phyloP scores from a whole-genome alignment of 192 early-diverging fungal species.

The Phycomyces blakesleeanus region DNA sequence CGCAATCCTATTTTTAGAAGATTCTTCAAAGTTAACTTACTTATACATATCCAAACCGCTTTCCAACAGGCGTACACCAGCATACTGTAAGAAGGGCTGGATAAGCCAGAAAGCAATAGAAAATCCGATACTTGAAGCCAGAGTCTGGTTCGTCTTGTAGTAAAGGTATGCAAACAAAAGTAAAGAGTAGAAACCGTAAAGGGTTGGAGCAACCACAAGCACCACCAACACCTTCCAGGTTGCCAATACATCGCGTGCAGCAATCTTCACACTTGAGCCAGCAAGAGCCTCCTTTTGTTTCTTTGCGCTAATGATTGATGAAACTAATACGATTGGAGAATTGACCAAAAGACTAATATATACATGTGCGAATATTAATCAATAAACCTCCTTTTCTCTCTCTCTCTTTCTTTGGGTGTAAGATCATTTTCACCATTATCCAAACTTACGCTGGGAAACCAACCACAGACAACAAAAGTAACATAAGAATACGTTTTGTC shows the following conservation, averaged over 20 bases:
- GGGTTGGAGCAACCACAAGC: constrained; percentile 63
- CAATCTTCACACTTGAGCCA: constrained; percentile 88
- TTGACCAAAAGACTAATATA: constrained; percentile 48
- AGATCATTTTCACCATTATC: too few relatives aligned
- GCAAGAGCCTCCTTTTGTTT: constrained; percentile 71
- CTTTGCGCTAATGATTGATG: constrained; percentile 20
- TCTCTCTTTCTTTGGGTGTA: too few relatives aligned
- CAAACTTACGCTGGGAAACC: constrained; percentile 80
- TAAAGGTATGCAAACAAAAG: constrained; percentile 35
- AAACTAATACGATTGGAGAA: constrained; percentile 26
- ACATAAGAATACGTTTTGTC: constrained; percentile 59
- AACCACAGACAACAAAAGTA: constrained; percentile 69
- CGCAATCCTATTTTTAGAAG: too few relatives aligned
- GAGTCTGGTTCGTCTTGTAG: neutral
- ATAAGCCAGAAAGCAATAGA: constrained; percentile 25
- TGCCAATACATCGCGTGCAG: constrained; percentile 90
- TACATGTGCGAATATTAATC: too few relatives aligned
- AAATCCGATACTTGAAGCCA: neutral
- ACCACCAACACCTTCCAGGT: constrained; percentile 91
- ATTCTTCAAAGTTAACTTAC: too few relatives aligned
- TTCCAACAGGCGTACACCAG: constrained; percentile 63
- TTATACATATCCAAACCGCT: constrained; percentile 67
- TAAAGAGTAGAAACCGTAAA: constrained; percentile 66
- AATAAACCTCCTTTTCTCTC: too few relatives aligned
- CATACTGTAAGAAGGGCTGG: constrained; percentile 63